Percentiles rank a stretch among this genome's conserved stretches.
Evolutionary conservation across 805 yeast species (phyloP).

Genomic region (Isabelozyma pseudorhagii): DNA sequence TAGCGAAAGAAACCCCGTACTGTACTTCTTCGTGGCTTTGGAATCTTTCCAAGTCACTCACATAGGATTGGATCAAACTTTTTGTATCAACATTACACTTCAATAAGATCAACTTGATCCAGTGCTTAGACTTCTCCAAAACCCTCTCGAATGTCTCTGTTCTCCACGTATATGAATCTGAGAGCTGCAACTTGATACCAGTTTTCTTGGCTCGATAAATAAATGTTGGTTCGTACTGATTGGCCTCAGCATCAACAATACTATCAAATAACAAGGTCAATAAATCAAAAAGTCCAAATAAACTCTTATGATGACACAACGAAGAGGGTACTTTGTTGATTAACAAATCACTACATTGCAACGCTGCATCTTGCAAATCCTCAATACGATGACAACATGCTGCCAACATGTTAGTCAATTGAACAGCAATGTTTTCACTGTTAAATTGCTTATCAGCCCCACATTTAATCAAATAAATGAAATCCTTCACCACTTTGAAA

Average conservation of each 20-base stretch:
- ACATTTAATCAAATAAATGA: constrained; percentile 45
- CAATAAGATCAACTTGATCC: constrained; percentile 61
- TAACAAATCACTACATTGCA: constrained; percentile 69
- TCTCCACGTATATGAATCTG: constrained; percentile 79
- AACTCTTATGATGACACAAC: constrained; percentile 67
- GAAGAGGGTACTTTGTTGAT: constrained; percentile 70
- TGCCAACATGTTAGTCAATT: constrained; percentile 64
- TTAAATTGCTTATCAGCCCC: constrained; percentile 57
- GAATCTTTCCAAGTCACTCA: constrained; percentile 43
- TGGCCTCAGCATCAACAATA: constrained; percentile 76
- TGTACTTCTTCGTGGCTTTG: constrained; percentile 39
- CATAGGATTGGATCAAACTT: constrained; percentile 73
- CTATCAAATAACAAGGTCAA: constrained; percentile 75
- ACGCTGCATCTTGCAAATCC: constrained; percentile 74
- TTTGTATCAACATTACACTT: constrained; percentile 72
- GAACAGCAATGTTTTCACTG: constrained; percentile 56
- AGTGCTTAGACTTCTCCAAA: constrained; percentile 54
- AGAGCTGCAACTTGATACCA: constrained; percentile 53
- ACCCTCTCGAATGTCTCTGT: constrained; percentile 59
- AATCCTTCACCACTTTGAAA: constrained; percentile 54
- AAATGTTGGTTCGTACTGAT: constrained; percentile 82
- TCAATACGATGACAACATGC: constrained; percentile 76
- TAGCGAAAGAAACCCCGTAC: constrained; percentile 85
- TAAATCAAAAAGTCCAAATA: constrained; percentile 79
- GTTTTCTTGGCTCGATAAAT: constrained; percentile 47